Percentiles rank a stretch among this genome's conserved stretches.
Evolutionary conservation across 441 rosid genomes (phyloP).

Genomic region (Omphalea diandra): DNA sequence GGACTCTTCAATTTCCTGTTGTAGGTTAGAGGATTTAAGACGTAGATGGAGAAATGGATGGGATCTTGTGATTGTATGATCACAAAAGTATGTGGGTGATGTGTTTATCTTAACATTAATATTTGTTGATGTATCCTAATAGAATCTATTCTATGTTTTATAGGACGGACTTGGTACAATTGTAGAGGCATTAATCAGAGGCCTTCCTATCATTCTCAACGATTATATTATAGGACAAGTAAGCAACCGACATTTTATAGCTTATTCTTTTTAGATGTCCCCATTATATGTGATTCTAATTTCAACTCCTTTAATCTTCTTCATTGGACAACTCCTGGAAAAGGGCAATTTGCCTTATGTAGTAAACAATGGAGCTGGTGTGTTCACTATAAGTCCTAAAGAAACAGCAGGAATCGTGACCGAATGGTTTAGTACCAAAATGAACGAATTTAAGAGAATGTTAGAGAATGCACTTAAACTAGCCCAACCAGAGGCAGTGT

Average conservation of each 20-base stretch:
- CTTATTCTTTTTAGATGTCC: not conserved
- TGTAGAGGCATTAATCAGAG: slow-evolving; percentile 86
- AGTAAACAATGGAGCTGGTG: slow-evolving; percentile 88
- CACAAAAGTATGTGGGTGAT: slow-evolving; percentile 55
- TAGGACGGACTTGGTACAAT: slow-evolving; percentile 99
- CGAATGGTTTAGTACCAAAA: slow-evolving; percentile 81
- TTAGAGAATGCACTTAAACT: slow-evolving; percentile 66
- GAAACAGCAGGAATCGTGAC: slow-evolving; percentile 81
- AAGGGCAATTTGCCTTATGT: slow-evolving; percentile 96
- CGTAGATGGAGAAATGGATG: slow-evolving; percentile 99
- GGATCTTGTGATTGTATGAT: slow-evolving; percentile 97
- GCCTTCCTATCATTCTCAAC: slow-evolving; percentile 90
- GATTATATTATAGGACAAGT: slow-evolving; percentile 98
- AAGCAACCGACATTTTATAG: slow-evolving; percentile 1
- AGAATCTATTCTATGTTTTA: not conserved
- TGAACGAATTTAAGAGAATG: slow-evolving; percentile 56
- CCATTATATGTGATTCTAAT: not conserved
- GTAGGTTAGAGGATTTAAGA: slow-evolving; percentile 88
- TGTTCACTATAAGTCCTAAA: slow-evolving; percentile 87
- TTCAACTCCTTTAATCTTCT: not conserved
- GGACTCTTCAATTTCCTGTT: slow-evolving; percentile 4
- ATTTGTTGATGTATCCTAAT: slow-evolving; percentile 2
- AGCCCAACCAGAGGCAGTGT: slow-evolving; percentile 93
- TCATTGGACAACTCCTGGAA: slow-evolving; percentile 50
- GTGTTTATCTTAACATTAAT: not conserved